These are phyloP conservation scores for Zoysia pacifica DNA, from an alignment of 176 grass and related monocot species.

Conservation along the genomic window DNA sequence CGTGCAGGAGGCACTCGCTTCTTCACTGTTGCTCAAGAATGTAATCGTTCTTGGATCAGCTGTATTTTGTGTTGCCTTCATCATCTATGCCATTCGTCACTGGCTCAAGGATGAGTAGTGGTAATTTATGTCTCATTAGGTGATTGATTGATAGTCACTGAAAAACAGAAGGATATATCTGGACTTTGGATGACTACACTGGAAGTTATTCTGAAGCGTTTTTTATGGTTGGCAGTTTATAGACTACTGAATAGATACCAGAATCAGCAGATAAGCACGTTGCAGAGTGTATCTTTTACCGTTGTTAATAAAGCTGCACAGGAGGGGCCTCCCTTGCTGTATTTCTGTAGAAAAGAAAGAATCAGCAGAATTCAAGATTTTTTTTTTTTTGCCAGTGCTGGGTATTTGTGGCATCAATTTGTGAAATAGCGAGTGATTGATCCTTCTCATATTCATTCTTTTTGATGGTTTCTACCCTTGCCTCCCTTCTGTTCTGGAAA, in stretches of 20 bases:
- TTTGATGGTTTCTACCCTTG: background rate
- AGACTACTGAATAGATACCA: no score
- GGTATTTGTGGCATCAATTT: background rate
- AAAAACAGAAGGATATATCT: background rate
- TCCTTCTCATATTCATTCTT: background rate
- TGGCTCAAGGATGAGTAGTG: constrained; percentile 61
- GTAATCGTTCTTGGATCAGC: constrained; percentile 50
- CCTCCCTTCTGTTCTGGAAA: background rate
- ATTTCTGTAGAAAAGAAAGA: no score
- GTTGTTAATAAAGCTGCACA: no score
- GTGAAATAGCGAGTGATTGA: background rate
- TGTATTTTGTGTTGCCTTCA: constrained; percentile 40
- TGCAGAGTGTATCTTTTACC: no score
- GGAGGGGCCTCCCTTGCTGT: no score
- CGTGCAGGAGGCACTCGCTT: constrained; percentile 54
- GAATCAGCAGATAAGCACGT: no score
- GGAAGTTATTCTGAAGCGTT: constrained; percentile 12
- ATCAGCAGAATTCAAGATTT: no score
- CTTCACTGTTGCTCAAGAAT: constrained; percentile 53
- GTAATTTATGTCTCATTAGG: constrained; percentile 8
- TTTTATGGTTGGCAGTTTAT: background rate
- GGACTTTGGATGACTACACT: no score
- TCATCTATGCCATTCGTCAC: constrained; percentile 49
- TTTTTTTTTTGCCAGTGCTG: constrained; percentile 10
- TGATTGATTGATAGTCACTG: background rate